phyloP scores from a whole-genome alignment of 495 filamentous ascomycete species.

The Lophiotrema nucula region DNA sequence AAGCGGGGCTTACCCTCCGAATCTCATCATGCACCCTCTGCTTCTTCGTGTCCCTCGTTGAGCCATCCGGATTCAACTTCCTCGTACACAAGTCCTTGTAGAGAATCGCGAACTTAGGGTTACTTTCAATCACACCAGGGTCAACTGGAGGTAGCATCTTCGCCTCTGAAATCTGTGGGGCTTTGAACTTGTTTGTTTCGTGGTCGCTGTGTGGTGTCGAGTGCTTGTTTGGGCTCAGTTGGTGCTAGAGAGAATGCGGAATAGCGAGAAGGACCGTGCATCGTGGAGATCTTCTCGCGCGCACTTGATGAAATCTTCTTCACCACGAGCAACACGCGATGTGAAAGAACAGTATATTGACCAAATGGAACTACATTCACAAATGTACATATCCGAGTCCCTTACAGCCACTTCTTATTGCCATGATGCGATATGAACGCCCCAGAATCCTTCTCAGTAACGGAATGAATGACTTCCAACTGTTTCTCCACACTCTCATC shows the following conservation, averaged over 20 bases:
- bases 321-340: too few relatives aligned
- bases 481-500: conserved; percentile 25
- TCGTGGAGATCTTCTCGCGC: too few relatives aligned
- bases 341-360: too few relatives aligned
- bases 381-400: too few relatives aligned
- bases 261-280: too few relatives aligned
- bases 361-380: too few relatives aligned
- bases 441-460: conserved; percentile 26
- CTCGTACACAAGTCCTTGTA: conserved; percentile 39
- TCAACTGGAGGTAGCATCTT: conserved; percentile 44
- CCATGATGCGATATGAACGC: conserved; percentile 32
- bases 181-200: too few relatives aligned
- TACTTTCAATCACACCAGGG: conserved; percentile 30
- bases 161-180: too few relatives aligned
- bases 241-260: too few relatives aligned
- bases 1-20: conserved; percentile 31
- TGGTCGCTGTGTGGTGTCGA: too few relatives aligned
- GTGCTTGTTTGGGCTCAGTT: too few relatives aligned
- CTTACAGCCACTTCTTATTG: conserved; percentile 31
- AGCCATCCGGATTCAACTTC: conserved; percentile 42
- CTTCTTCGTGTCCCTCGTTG: conserved; percentile 37
- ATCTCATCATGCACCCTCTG: conserved; percentile 36
- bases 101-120: conserved; percentile 42
- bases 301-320: too few relatives aligned
- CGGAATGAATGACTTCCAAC: conserved; percentile 26